Evolutionary conservation across 257 asterid species (phyloP).

Genomic region (Solanum corneliomulleri): DNA sequence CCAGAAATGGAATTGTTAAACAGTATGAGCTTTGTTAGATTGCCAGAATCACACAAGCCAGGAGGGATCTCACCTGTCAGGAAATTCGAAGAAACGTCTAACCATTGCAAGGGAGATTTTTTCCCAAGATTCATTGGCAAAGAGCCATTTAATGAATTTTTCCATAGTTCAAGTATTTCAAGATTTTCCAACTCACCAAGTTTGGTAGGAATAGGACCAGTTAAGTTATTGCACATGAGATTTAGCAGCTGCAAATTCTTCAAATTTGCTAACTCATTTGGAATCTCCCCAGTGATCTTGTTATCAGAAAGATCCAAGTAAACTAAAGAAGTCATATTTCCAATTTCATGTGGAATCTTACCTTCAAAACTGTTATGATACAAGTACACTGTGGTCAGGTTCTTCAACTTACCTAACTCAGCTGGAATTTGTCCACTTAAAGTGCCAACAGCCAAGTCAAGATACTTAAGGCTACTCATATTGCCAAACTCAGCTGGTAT

Average conservation of each 20-base stretch:
- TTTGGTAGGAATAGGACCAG: constrained; percentile 38
- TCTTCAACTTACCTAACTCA: constrained; percentile 45
- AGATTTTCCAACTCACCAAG: constrained; percentile 42
- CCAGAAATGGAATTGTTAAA: constrained; percentile 71
- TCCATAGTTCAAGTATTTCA: constrained; percentile 60
- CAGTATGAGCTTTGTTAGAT: constrained; percentile 66
- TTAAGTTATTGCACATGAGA: constrained; percentile 56
- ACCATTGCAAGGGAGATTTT: constrained; percentile 44
- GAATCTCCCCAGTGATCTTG: constrained; percentile 43
- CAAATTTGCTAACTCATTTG: constrained; percentile 36
- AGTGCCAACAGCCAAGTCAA: constrained; percentile 65
- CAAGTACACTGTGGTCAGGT: constrained; percentile 39
- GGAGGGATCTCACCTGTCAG: constrained; percentile 57
- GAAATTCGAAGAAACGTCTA: constrained; percentile 67
- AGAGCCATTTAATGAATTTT: constrained; percentile 39
- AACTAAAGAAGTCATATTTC: constrained; percentile 33
- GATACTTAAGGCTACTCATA: constrained; percentile 45
- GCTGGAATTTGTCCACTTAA: constrained; percentile 49
- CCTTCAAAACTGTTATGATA: constrained; percentile 53
- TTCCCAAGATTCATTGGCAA: constrained; percentile 55
- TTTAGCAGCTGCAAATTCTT: constrained; percentile 57
- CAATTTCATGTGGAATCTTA: constrained; percentile 52
- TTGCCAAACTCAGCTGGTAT: constrained; percentile 61
- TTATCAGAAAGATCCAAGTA: constrained; percentile 63
- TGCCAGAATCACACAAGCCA: constrained; percentile 41